phyloP scores from a whole-genome alignment of 169 alveolate genomes.

The Cryptosporidium sp. region DNA sequence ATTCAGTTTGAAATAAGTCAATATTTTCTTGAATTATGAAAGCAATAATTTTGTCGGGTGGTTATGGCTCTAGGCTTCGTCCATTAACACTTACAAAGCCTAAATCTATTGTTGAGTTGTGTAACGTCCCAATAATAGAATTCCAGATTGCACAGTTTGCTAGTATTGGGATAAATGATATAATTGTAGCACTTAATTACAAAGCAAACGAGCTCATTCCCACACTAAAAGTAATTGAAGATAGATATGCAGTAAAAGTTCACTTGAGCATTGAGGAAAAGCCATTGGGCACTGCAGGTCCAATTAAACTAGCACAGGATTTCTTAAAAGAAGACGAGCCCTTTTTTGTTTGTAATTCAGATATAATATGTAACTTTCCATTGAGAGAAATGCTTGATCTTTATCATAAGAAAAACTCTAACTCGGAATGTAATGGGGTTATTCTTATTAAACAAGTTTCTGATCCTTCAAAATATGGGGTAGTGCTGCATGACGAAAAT shows the following conservation, averaged over 20 bases:
- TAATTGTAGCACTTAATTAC: constrained; percentile 91
- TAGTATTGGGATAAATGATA: constrained; percentile 79
- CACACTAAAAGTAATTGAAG: constrained; percentile 83
- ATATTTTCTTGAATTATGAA: constrained; percentile 86
- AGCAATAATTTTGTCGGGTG: constrained; percentile 97
- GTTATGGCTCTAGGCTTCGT: constrained; percentile 98
- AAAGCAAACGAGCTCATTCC: constrained; percentile 86
- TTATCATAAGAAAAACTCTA: constrained; percentile 91
- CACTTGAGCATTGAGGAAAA: constrained; percentile 93
- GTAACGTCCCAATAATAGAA: constrained; percentile 94
- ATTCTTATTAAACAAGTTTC: constrained; percentile 90
- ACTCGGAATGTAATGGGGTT: constrained; percentile 80
- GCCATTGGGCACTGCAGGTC: constrained; percentile 97
- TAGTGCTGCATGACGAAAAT: constrained; percentile 90
- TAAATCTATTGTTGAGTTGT: constrained; percentile 95
- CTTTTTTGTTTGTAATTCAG: constrained; percentile 96
- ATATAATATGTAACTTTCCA: constrained; percentile 96
- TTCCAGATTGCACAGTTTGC: constrained; percentile 83
- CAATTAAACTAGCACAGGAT: constrained; percentile 89
- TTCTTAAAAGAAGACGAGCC: constrained; percentile 87
- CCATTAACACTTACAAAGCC: constrained; percentile 97
- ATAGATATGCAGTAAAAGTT: constrained; percentile 90
- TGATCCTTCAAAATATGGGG: constrained; percentile 97
- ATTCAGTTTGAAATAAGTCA: neutral
- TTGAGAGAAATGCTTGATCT: constrained; percentile 91